These are phyloP conservation scores for Coemansia sp. DNA, from an alignment of 192 early-diverging fungal species.

Conservation along the genomic window DNA sequence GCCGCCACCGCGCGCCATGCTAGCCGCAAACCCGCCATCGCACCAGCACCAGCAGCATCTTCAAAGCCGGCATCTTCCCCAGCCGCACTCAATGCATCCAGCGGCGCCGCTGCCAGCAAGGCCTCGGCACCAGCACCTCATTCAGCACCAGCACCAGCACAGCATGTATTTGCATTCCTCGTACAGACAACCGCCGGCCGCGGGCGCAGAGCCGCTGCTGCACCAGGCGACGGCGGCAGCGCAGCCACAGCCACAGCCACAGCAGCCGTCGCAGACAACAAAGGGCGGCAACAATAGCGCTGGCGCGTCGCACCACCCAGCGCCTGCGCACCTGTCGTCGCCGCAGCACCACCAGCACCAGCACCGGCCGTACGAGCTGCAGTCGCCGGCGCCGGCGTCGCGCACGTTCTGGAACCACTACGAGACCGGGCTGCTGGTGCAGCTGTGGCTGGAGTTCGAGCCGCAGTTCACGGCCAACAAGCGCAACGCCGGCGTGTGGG, in stretches of 20 bases:
- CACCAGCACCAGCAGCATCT: conserved; percentile 7
- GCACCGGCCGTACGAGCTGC: conserved; percentile 47
- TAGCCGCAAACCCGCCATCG: not conserved
- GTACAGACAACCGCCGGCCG: conserved; percentile 10
- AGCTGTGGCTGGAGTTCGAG: conserved; percentile 55
- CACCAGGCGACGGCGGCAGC: not conserved
- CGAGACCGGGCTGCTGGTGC: conserved; percentile 50
- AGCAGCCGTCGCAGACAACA: not conserved
- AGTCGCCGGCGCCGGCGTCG: conserved; percentile 42
- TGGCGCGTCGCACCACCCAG: conserved; percentile 10
- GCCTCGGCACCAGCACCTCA: not conserved
- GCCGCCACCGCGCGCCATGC: conserved; percentile 6
- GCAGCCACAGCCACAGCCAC: conserved; percentile 4
- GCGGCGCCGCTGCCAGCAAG: conserved; percentile 4
- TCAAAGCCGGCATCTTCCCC: not conserved
- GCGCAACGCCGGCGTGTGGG: conserved; percentile 56
- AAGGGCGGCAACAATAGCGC: conserved; percentile 4
- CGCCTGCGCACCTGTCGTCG: conserved; percentile 7
- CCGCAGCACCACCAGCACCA: conserved; percentile 7
- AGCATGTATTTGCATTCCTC: conserved; percentile 1
- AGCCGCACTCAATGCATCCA: conserved; percentile 7
- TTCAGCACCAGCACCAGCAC: conserved; percentile 4
- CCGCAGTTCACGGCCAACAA: conserved; percentile 53
- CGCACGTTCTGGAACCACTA: conserved; percentile 56
- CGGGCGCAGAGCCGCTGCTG: not conserved